Base-by-base conservation (phyloP, 768 basidiomycete genomes). In the Tephrocybe sp. region DNA sequence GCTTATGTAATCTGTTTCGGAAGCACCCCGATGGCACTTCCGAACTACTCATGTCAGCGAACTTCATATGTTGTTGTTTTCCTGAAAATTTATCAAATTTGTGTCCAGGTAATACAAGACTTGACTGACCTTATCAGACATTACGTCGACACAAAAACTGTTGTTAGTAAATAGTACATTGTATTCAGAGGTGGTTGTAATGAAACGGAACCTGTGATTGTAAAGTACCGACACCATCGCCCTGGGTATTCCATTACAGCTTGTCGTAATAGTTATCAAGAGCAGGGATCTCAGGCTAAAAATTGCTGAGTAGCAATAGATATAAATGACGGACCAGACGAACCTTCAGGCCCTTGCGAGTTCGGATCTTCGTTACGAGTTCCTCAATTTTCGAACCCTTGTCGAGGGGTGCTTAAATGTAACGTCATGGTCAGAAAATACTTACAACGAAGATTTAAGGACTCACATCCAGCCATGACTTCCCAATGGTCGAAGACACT, bases 251-350 rank as follows among this genome's bases (percentile, higher is more conserved):
- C 45, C 50, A 55, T 80, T 79, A 91, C 66, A 88, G 75, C 78
- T 94, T 96, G 83, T 96, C 94, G 76, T 95, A 94, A 77, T 94
- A 97, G 38, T 80, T 81, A 68, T 93, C 91, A 58, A 93, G 80
- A 48, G 88, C 44, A 34, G 93, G 94, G 50, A 95, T 86, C 10
- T 96, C 94, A 58, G 90, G 87, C 91, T 90, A 53, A 34, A 58
- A 37, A 12, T 11, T 26, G 18, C 23, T 53, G 17, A 61, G 23
- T 45, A 50, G 44, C 10, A 14, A n/a, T 24, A 12, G n/a, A 38
- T 32, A 2, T 2, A 34, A 15, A 45, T 9, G 44, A 41, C 42
- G 23, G 32, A n/a, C 39, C 5, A 12, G 17, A 18, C 28, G 37
- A 62, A 86, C 86, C 86, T 95, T 97, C 68, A 97, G 90, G 78